Evolutionary conservation across 306 rosid genomes (phyloP), one percentile per base, ranked within the genome.

Genomic region (Bauhinia variegata): DNA sequence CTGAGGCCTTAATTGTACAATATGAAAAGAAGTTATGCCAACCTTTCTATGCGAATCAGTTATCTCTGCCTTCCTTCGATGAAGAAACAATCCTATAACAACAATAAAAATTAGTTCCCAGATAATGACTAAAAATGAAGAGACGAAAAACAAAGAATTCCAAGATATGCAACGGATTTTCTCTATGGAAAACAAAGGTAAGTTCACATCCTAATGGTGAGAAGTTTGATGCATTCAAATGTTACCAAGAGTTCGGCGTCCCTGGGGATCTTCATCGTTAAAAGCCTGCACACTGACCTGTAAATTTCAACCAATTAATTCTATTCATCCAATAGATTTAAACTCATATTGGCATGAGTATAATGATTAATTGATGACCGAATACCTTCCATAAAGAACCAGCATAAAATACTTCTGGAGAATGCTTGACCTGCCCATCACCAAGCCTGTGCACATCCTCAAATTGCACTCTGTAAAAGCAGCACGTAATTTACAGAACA

Each of bases 381-480:
- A 43, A 71, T 75, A 88, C 99, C 99, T 93, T 93, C 99, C 99
- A 93, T 54, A 90, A 60, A 76, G 99, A 93, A 76, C 99, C 99
- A 62, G 97, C 99, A 75, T 93, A 93, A 73, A 84, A 93, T 56
- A 86, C 83, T 72, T 93, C 99, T 5, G 97, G 74, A 37, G 99
- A 93, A 72, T 93, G 97, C 84, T 93, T 93, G 81, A 89, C 97
- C 81, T 90, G 99, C 36, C 97, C 99, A 80, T 93, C 99, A 73
- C 85, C 85, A 61, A 93, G 99, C 83, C 99, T 86, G 71, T 90
- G 96, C 85, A 93, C 99, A 61, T 89, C 96, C 83, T 88, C 99
- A 67, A 93, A 93, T 78, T 91, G 89, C 60, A 90, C 99, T 48
- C 99, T 90, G 85, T 55, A 69, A 82, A 84, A 67, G 43, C 80